phyloP scores from a whole-genome alignment of 768 basidiomycete species.

The Mycena albidolilacea region DNA sequence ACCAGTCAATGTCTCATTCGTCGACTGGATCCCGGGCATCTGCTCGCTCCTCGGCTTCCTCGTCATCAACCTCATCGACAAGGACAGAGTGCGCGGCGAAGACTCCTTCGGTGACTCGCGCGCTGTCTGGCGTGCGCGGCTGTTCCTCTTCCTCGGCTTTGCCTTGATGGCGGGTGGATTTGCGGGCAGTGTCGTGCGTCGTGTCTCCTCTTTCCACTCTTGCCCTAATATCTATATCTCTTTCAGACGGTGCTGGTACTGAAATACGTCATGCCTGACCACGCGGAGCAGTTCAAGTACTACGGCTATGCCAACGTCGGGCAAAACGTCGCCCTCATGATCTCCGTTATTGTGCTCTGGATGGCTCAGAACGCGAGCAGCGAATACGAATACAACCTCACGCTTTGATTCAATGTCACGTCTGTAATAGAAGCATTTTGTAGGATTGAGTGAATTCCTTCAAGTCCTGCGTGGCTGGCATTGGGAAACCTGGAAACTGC shows the following conservation, averaged over 20 bases:
- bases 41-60: conserved; percentile 94
- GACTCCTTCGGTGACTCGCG: conserved; percentile 85
- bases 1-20: conserved; percentile 85
- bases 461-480: background rate
- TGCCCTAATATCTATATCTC: background rate
- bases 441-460: background rate
- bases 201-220: conserved; percentile 3
- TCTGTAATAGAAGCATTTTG: background rate
- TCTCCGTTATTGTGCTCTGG: conserved; percentile 92
- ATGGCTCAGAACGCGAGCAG: conserved; percentile 87
- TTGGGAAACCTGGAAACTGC: conserved; percentile 24
- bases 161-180: conserved; percentile 98
- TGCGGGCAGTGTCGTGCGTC: conserved; percentile 95
- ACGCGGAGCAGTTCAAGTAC: conserved; percentile 84
- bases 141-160: conserved; percentile 95
- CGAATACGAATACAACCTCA: conserved; percentile 96
- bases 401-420: conserved; percentile 58
- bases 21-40: conserved; percentile 98
- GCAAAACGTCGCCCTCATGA: conserved; percentile 89
- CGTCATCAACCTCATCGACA: conserved; percentile 95
- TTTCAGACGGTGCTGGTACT: conserved; percentile 88
- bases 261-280: conserved; percentile 87
- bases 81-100: conserved; percentile 86
- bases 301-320: conserved; percentile 96
- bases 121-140: conserved; percentile 92